A percentile compares a stretch with the other conserved stretches of the same genome.
These are phyloP conservation scores for Arthroderma sp. DNA, from an alignment of 2,329 filamentous ascomycete species.

Conservation along the genomic window DNA sequence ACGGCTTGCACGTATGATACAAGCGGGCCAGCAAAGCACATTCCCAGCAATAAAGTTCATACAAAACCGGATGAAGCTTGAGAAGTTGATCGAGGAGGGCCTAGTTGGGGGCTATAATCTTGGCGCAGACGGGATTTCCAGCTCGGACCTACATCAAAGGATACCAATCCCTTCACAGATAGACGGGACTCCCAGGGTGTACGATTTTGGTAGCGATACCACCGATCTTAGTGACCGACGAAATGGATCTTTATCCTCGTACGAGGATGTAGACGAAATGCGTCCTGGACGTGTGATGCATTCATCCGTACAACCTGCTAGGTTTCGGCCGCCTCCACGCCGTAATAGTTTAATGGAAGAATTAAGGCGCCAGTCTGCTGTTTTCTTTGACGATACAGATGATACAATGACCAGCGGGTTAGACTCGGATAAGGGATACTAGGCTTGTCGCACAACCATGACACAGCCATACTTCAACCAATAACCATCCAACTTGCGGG, in stretches of 20 bases:
- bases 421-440: too few relatives aligned
- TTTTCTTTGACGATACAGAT: slow-evolving; percentile 34
- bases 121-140: slow-evolving; percentile 15
- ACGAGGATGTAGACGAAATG: neutral
- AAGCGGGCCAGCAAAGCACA: slow-evolving; percentile 73
- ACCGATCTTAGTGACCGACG: slow-evolving; percentile 6
- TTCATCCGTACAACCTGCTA: too few relatives aligned
- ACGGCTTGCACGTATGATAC: slow-evolving; percentile 74
- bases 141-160: slow-evolving; percentile 15
- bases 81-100: slow-evolving; percentile 51
- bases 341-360: slow-evolving; percentile 30
- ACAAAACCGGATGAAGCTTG: slow-evolving; percentile 71
- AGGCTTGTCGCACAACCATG: too few relatives aligned
- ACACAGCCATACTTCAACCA: too few relatives aligned
- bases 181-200: neutral
- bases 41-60: slow-evolving; percentile 92
- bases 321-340: slow-evolving; percentile 14
- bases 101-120: slow-evolving; percentile 28
- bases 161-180: slow-evolving; percentile 6
- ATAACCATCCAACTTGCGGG: too few relatives aligned
- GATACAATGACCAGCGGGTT: slow-evolving; percentile 10
- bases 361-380: slow-evolving; percentile 32
- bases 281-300: slow-evolving; percentile 8
- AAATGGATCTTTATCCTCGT: neutral
- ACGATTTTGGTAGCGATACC: neutral